Base-by-base conservation (phyloP, 345 rosid species). In the Eucalyptus lansdowneana region DNA sequence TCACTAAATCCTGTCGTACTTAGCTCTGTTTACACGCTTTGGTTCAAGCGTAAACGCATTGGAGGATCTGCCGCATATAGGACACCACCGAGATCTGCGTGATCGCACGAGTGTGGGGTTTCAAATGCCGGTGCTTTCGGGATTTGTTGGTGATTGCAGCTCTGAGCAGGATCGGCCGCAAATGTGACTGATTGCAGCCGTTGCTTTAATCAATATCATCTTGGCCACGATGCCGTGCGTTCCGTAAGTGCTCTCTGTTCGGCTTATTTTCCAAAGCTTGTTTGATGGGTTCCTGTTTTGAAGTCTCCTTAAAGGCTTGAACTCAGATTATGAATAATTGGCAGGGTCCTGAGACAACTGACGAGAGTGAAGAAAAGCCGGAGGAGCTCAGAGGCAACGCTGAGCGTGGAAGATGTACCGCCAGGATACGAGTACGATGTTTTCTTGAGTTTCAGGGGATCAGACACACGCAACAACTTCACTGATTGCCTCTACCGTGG, bases 281-380 rank as follows among this genome's bases (percentile, higher is more conserved):
- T 62, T 27, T 62, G 5, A 62, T 3, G 69, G 34, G 4, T 7
- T 62, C 34, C 9, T 4, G 17, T 27, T 14, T 62, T 1, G 34
- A 62, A 62, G 34, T 29, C 34, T 62, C 72, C 34, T 29, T 27
- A 29, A 29, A 29, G 34, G 72, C 34, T 62, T 5, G 49, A 45
- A 45, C 49, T 45, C 49, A 0, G 49, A 45, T 50, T 50, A 0
- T 0, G 15, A 0, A 29, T 13, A 2, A 62, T 13, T 29, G 19
- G 34, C 34, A 13, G 69, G 9, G 16, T 27, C 34, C 16, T 62
- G 5, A 13, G 34, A 62, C 69, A 27, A 9, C 87, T 17, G 8
- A 27, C 34, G 17, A 4, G 34, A 27, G 7, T 0, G 69, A 27
- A 62, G 69, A 62, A 27, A 62, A 29, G 34, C 34, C 69, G 1